These are phyloP conservation scores for Coemansia sp. DNA, from an alignment of 192 early-diverging fungal species.

Conservation along the genomic window DNA sequence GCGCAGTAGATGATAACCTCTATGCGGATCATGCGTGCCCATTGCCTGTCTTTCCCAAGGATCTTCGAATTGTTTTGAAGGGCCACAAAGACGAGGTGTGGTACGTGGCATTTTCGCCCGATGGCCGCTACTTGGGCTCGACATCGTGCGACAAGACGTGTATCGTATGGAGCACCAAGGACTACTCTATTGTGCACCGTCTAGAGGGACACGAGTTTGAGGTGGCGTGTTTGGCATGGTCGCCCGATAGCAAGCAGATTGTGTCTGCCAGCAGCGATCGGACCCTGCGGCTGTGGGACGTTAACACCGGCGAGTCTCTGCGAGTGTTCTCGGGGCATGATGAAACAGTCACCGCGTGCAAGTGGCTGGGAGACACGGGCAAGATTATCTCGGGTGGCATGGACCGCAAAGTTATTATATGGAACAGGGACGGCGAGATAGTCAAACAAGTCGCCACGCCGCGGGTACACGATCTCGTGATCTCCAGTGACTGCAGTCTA, in stretches of 20 bases:
- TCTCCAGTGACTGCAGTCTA: slow-evolving; percentile 35
- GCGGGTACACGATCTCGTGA: slow-evolving; percentile 55
- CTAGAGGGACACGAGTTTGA: slow-evolving; percentile 69
- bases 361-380: slow-evolving; percentile 85
- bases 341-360: slow-evolving; percentile 81
- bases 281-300: slow-evolving; percentile 83
- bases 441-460: slow-evolving; percentile 50
- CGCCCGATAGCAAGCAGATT: slow-evolving; percentile 78
- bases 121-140: slow-evolving; percentile 88
- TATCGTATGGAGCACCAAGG: slow-evolving; percentile 87
- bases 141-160: slow-evolving; percentile 86
- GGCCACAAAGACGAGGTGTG: slow-evolving; percentile 95
- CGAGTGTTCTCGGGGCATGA: slow-evolving; percentile 69
- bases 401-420: slow-evolving; percentile 68
- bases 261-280: slow-evolving; percentile 84
- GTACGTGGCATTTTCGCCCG: slow-evolving; percentile 91
- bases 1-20: slow-evolving; percentile 27
- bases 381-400: slow-evolving; percentile 85
- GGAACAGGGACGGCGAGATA: slow-evolving; percentile 43
- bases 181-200: slow-evolving; percentile 36
- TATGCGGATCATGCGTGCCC: slow-evolving; percentile 55
- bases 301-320: slow-evolving; percentile 66
- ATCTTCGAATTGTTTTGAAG: slow-evolving; percentile 59
- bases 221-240: slow-evolving; percentile 90
- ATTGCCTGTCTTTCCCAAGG: slow-evolving; percentile 38